A percentile compares a stretch with the other conserved stretches of the same genome.
These are phyloP conservation scores for Fusarium sp. DNA, from an alignment of 2,329 filamentous ascomycete species.

Conservation along the genomic window DNA sequence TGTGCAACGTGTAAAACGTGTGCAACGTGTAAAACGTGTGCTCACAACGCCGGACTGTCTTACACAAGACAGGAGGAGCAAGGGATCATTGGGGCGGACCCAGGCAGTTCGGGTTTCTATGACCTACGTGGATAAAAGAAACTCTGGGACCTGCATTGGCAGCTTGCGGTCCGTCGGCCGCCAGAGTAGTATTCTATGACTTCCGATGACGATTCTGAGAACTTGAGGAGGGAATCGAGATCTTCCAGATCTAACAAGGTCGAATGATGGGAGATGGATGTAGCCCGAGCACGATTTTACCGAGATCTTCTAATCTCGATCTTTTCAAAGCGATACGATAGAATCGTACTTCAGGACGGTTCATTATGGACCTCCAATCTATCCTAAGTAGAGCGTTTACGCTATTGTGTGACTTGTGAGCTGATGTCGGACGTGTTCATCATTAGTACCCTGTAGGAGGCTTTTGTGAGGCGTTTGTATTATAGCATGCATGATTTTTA, in stretches of 20 bases:
- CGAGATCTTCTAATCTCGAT: constrained; percentile 15
- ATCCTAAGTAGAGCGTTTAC: neutral
- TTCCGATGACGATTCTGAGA: neutral
- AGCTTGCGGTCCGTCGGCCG: constrained; percentile 5
- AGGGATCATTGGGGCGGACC: neutral
- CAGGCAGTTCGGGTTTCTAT: constrained; percentile 6
- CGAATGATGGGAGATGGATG: neutral
- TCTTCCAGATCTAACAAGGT: neutral
- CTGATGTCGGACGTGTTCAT: neutral
- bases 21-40: constrained; percentile 6
- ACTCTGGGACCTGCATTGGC: constrained; percentile 27
- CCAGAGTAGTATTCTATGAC: neutral
- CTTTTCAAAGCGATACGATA: neutral
- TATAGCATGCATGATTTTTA: constrained; percentile 29
- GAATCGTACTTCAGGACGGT: neutral
- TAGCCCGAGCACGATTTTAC: neutral
- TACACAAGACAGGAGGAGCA: constrained; percentile 7
- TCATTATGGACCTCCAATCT: neutral
- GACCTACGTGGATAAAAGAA: constrained; percentile 16
- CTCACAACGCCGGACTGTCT: constrained; percentile 16
- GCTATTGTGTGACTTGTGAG: neutral
- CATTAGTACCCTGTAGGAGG: neutral
- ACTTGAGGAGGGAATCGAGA: neutral
- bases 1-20: constrained; percentile 11
- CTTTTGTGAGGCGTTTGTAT: neutral